These are phyloP conservation scores for Cyberlindnera mrakii DNA, from an alignment of 805 yeast genomes.

Conservation along the genomic window DNA sequence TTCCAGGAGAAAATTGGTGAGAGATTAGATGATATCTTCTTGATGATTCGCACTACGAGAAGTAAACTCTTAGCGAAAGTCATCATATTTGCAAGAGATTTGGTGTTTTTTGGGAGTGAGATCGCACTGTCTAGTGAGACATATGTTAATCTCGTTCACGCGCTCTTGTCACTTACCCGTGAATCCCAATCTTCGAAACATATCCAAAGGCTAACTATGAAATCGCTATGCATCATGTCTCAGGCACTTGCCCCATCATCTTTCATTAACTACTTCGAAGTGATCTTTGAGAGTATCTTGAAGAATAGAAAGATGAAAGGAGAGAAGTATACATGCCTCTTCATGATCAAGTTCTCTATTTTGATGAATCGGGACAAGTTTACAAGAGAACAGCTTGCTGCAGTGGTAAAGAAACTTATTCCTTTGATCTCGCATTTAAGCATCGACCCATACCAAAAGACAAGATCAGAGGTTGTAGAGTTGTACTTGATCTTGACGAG, in stretches of 20 bases:
- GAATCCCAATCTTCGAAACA: slow-evolving; percentile 13
- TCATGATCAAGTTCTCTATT: slow-evolving; percentile 20
- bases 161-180: slow-evolving; percentile 19
- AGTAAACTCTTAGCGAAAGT: slow-evolving; percentile 13
- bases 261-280: slow-evolving; percentile 15
- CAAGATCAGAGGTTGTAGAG: slow-evolving; percentile 17
- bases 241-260: slow-evolving; percentile 15
- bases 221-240: slow-evolving; percentile 22
- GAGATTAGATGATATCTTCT: slow-evolving; percentile 14
- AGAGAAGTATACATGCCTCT: slow-evolving; percentile 20
- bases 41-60: slow-evolving; percentile 12
- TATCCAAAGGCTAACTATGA: slow-evolving; percentile 10
- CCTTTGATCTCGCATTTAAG: slow-evolving; percentile 7
- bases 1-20: slow-evolving; percentile 12
- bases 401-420: slow-evolving; percentile 5
- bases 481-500: slow-evolving; percentile 12
- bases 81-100: slow-evolving; percentile 20
- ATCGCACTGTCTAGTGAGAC: slow-evolving; percentile 9
- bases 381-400: neutral
- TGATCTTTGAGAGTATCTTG: slow-evolving; percentile 11
- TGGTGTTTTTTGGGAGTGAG: slow-evolving; percentile 17
- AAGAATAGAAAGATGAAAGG: slow-evolving; percentile 13
- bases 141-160: slow-evolving; percentile 13
- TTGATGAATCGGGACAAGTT: slow-evolving; percentile 9
- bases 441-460: slow-evolving; percentile 16